Percentiles rank a stretch among this genome's conserved stretches.
Evolutionary conservation across 2,329 filamentous ascomycete species (phyloP).

Genomic region (Hymenoscyphus repandus): DNA sequence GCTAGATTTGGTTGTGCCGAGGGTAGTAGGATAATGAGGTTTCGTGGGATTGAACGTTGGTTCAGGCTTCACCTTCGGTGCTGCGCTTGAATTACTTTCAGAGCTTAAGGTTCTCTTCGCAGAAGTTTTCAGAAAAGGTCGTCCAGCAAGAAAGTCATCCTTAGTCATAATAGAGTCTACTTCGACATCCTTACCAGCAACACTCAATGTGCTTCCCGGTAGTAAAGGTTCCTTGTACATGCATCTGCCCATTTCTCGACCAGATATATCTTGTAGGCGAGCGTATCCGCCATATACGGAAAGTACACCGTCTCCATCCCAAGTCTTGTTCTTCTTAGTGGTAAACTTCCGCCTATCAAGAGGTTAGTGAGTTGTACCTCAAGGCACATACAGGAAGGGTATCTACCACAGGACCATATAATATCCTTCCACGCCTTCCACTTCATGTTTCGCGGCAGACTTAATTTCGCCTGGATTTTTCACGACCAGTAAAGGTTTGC

Average conservation of each 20-base stretch:
- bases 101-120: conserved; percentile 11
- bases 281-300: conserved; percentile 51
- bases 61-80: neutral
- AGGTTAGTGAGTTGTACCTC: neutral
- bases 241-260: conserved; percentile 56
- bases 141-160: conserved; percentile 50
- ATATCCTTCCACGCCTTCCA: conserved; percentile 25
- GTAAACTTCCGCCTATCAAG: conserved; percentile 58
- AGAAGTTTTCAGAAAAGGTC: conserved; percentile 36
- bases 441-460: neutral
- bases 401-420: conserved; percentile 31
- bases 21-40: neutral
- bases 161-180: conserved; percentile 57
- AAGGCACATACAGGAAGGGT: neutral
- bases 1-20: conserved; percentile 10
- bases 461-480: conserved; percentile 22
- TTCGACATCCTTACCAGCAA: conserved; percentile 65
- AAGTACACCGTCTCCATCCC: conserved; percentile 68
- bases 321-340: conserved; percentile 70
- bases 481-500: conserved; percentile 28
- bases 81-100: conserved; percentile 6
- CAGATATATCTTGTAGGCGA: conserved; percentile 55
- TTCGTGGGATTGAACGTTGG: neutral
- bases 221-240: conserved; percentile 51
- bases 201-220: conserved; percentile 53